Percentiles rank a stretch among this genome's conserved stretches.
These are phyloP conservation scores for Hydrangea macrophylla DNA, from an alignment of 148 eudicot species.

Conservation along the genomic window DNA sequence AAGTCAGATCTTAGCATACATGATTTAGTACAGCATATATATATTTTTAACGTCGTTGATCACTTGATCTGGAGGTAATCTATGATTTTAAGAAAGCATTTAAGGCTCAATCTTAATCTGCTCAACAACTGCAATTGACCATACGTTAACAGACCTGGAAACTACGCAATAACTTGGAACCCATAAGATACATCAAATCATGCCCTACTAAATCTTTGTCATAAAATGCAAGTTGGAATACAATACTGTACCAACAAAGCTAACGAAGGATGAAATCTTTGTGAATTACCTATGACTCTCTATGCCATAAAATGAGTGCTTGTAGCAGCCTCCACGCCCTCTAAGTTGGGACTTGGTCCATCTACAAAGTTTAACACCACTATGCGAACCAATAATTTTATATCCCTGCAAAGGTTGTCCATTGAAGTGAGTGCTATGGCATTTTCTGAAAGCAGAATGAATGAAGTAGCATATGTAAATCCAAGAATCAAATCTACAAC, in stretches of 20 bases:
- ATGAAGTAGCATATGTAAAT: not conserved
- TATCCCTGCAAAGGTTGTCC: conserved; percentile 67
- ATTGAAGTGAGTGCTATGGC: conserved; percentile 7
- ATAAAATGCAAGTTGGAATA: not conserved
- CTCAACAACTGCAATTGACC: not conserved
- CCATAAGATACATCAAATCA: not conserved
- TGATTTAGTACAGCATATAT: too few relatives aligned
- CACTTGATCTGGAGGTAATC: not conserved
- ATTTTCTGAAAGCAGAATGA: not conserved
- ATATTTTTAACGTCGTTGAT: too few relatives aligned
- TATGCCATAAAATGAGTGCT: conserved; percentile 97
- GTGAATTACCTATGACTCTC: conserved; percentile 86
- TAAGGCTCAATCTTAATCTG: not conserved
- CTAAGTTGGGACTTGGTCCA: conserved; percentile 98
- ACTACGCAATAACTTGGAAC: not conserved
- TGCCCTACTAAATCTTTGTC: not conserved
- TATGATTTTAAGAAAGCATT: not conserved
- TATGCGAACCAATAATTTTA: conserved; percentile 95
- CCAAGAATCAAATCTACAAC: not conserved
- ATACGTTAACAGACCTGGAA: not conserved
- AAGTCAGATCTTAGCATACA: not conserved
- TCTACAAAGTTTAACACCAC: conserved; percentile 95
- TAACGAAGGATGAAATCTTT: not conserved
- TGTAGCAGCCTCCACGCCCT: conserved; percentile 99
- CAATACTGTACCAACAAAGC: not conserved